A percentile compares a stretch with the other conserved stretches of the same genome.
Evolutionary conservation across 495 filamentous ascomycete species (phyloP).

Genomic region (Haplographium delicatum): DNA sequence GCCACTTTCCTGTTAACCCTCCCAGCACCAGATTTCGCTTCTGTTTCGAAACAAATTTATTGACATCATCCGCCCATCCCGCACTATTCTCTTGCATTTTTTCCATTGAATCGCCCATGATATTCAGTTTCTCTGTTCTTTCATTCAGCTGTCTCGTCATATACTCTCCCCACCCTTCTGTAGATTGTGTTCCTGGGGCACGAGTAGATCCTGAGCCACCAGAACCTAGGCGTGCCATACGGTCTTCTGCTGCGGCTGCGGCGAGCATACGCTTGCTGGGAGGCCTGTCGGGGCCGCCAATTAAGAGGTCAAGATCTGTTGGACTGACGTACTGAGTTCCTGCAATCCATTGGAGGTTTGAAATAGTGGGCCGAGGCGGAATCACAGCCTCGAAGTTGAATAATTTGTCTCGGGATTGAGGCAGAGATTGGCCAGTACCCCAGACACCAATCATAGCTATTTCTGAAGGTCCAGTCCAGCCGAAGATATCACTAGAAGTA

Average conservation of each 20-base stretch:
- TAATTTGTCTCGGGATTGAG: conserved; percentile 59
- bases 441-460: conserved; percentile 73
- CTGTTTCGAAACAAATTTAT: conserved; percentile 77
- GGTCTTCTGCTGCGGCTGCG: conserved; percentile 40
- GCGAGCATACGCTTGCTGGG: conserved; percentile 69
- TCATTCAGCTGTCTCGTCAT: conserved; percentile 84
- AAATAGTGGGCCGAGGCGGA: conserved; percentile 88
- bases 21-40: conserved; percentile 79
- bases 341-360: conserved; percentile 91
- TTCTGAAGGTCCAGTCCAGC: conserved; percentile 88
- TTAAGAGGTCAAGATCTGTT: conserved; percentile 84
- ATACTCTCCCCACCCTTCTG: conserved; percentile 54
- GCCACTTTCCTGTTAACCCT: conserved; percentile 41
- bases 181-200: conserved; percentile 18
- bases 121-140: conserved; percentile 75
- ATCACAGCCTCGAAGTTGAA: conserved; percentile 66
- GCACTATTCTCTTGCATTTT: conserved; percentile 70
- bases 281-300: conserved; percentile 83
- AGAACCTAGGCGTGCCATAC: conserved; percentile 44
- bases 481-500: conserved; percentile 71
- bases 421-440: conserved; percentile 59
- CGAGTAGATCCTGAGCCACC: conserved; percentile 18
- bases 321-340: conserved; percentile 89
- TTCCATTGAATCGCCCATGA: conserved; percentile 81
- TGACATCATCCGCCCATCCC: conserved; percentile 80